Base-by-base conservation (phyloP, 331 rosid species). In the Rosa hybrid region DNA sequence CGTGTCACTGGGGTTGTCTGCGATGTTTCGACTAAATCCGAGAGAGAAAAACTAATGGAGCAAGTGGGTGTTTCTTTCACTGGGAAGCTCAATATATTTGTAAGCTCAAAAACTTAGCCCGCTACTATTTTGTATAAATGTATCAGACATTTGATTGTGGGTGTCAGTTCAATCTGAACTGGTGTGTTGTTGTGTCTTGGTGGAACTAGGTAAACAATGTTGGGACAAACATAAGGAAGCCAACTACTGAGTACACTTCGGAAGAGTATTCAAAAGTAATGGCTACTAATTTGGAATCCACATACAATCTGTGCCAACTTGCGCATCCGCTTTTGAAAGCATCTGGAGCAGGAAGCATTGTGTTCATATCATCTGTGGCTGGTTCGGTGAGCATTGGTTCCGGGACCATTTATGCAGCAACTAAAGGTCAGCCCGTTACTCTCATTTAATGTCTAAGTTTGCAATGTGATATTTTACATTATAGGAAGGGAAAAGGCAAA, bases 191-290 rank as follows among this genome's bases (percentile, higher is more conserved):
- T 2, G 10, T 54, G 41, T 30, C 8, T 11, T 57, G 79, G 56
- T 86, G 85, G 78, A 23, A 76, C 67, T 83, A 93, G 99, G 91
- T 91, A 59, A 96, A 90, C 86, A 96, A 90, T 78, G 98, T 84
- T n/a, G 99, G 97, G 82, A 90, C 94, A 59, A 96, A 90, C 86
- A 67, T 86, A 68, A 90, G 96, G 88, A 96, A 91, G 88, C 91
- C 90, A 77, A 90, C 97, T 4, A 79, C 83, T 72, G 94, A 91
- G 83, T 96, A 77, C 81, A 87, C 94, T 46, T 41, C 83, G 0
- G 99, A 91, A 75, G 97, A 96, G 3, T 90, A 80, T 81, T 85
- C 90, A 7, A 69, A 62, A 45, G 0, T 96, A 60, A 86, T 92
- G 90, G 16, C 80, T 51, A 86, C 97, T 63, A 96, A 96, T 86